Conservation (phyloP, 768 basidiomycete genomes). For the Filobasidium floriforme region DNA sequence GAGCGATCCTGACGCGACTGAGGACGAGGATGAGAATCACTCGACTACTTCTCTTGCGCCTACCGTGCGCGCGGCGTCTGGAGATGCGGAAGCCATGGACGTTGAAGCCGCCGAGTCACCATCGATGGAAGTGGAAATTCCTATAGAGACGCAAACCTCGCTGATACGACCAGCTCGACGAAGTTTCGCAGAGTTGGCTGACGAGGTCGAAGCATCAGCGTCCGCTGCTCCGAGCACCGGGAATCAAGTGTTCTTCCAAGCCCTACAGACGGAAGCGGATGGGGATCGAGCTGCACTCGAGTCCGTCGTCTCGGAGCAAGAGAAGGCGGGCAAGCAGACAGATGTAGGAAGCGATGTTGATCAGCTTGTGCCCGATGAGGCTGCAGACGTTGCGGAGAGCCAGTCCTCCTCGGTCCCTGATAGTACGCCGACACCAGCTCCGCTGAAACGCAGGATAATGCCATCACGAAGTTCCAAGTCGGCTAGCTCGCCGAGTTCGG, state of each 20-base stretch:
- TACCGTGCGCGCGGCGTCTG: neutral
- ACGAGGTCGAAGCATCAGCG: neutral
- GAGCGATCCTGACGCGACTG: neutral
- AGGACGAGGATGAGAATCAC: slow-evolving; percentile 1
- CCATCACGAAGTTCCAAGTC: no score
- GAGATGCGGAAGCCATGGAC: neutral
- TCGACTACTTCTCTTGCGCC: neutral
- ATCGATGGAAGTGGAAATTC: no score
- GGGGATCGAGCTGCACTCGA: neutral
- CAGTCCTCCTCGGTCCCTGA: neutral
- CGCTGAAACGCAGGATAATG: neutral
- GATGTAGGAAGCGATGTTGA: neutral
- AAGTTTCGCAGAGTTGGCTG: slow-evolving; percentile 5
- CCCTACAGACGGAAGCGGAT: slow-evolving; percentile 5
- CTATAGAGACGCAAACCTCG: no score
- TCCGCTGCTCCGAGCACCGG: slow-evolving; percentile 4
- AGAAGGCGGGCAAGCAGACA: neutral
- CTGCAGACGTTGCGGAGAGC: neutral
- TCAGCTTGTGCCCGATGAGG: neutral
- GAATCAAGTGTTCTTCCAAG: neutral
- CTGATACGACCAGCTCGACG: neutral
- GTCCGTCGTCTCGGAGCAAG: neutral
- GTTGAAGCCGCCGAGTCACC: neutral
- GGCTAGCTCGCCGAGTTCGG: no score
- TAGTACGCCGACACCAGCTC: slow-evolving; percentile 2